These are phyloP conservation scores for Phytophthora ohioensis DNA, from an alignment of 352 stramenopile genomes.

Conservation along the genomic window DNA sequence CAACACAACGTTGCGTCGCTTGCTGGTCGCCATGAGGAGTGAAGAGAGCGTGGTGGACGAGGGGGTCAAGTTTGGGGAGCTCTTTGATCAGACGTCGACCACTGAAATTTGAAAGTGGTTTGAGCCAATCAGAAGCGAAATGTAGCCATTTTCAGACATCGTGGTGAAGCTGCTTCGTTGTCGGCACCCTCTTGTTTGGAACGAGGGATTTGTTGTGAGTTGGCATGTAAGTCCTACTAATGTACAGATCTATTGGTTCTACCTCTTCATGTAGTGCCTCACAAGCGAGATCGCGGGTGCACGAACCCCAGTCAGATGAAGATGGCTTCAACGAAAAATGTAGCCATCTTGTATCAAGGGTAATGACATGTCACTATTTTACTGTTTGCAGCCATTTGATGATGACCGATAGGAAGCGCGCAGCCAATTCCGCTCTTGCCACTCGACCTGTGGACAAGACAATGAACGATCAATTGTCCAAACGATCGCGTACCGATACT, in stretches of 20 bases:
- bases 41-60: constrained; percentile 24
- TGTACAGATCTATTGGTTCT: no score
- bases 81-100: not conserved
- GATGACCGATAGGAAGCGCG: constrained; percentile 15
- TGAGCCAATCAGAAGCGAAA: not conserved
- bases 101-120: not conserved
- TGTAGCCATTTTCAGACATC: not conserved
- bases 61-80: not conserved
- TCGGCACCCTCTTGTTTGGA: no score
- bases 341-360: no score
- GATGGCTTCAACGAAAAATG: no score
- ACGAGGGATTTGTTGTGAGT: no score
- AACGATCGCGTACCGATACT: constrained; percentile 2
- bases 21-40: constrained; percentile 36
- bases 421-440: not conserved
- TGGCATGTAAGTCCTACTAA: no score
- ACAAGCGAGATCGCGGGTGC: no score
- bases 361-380: constrained; percentile 3
- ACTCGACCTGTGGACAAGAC: not conserved
- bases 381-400: not conserved
- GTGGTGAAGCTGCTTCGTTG: no score
- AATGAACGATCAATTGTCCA: not conserved
- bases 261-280: no score
- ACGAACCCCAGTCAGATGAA: no score
- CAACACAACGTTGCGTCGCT: constrained; percentile 68